Evolutionary conservation across 495 filamentous ascomycete species (phyloP), one percentile per base, ranked within the genome.

Genomic region (Penicillium cataractarum): DNA sequence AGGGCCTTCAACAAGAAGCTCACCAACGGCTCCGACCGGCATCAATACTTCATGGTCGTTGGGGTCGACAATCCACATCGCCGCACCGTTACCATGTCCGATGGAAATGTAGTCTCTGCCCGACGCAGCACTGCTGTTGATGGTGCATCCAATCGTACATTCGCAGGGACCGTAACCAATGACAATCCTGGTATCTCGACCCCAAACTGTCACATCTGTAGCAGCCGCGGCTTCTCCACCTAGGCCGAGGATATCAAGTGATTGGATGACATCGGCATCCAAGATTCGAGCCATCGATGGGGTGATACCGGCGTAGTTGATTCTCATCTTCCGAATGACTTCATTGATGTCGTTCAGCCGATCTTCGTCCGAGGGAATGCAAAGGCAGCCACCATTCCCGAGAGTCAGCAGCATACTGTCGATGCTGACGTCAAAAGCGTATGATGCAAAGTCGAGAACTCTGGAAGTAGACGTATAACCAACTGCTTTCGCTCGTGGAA

Each of bases 1-100:
- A 0, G 82, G 80, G 0, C 84, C 83, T 64, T 85, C 80, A n/a
- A 87, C 73, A 17, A 83, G 73, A 21, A 87, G 60, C 63, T 86
- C 84, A 2, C 84, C 84, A 3, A 82, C 75, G 8, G 73, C 76
- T 27, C 84, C 84, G 17, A 86, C 71, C 2, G 83, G 82, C 57
- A 76, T 71, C 5, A 84, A 73, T 12, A 60, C 63, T 6, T 83
- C 67, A 40, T 81, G 76, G 52, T 82, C 68, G 19, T 80, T 68
- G 4, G 80, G 77, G 44, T 85, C 76, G 13, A 78, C 74, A 37
- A 87, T 76, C 81, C 82, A 85, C 22, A 75, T 76, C 6, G 67
- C 69, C 3, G 72, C 69, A 22, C 74, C 77, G 39, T 71, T 83
- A 62, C 62, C 80, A 55, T 66, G 61, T 12, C 80, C 76, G 44